phyloP scores from a whole-genome alignment of 1,284 basidiomycete genomes.

The Boletellus deceptivus region DNA sequence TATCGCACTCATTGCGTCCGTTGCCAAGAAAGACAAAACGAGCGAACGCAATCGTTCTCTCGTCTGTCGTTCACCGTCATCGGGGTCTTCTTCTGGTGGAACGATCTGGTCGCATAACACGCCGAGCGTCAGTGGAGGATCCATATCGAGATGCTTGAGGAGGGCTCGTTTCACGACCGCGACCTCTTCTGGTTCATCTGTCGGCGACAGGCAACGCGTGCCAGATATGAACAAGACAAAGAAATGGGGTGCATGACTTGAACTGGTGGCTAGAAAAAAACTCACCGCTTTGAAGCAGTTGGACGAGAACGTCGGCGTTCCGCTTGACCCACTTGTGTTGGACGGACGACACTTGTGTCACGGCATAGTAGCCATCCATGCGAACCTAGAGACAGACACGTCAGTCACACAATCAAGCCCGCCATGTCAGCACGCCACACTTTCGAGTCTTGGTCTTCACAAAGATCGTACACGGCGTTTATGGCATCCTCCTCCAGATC shows the following conservation, averaged over 20 bases:
- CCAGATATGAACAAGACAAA: conserved; percentile 25
- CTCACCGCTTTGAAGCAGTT: conserved; percentile 72
- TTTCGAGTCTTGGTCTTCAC: conserved; percentile 61
- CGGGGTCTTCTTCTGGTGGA: conserved; percentile 47
- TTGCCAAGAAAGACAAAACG: conserved; percentile 57
- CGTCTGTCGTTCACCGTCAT: conserved; percentile 58
- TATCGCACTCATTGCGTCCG: conserved; percentile 49
- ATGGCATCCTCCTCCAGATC: conserved; percentile 71
- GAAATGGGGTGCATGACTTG: conserved; percentile 7
- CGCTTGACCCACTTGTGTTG: conserved; percentile 61
- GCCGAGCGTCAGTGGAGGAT: conserved; percentile 55
- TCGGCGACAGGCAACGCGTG: conserved; percentile 5
- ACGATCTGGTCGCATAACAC: conserved; percentile 69
- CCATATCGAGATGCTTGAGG: conserved; percentile 60
- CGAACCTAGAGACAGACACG: conserved; percentile 50
- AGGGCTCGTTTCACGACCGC: conserved; percentile 58
- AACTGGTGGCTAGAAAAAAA: conserved; percentile 10
- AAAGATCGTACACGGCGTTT: conserved; percentile 71
- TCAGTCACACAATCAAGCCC: conserved; percentile 8
- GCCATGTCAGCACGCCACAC: conserved; percentile 34
- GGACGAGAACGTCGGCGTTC: conserved; percentile 70
- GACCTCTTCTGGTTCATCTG: conserved; percentile 67
- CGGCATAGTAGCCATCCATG: conserved; percentile 61
- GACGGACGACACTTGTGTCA: conserved; percentile 59
- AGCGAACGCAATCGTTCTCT: conserved; percentile 55